Evolutionary conservation across 2,329 filamentous ascomycete genomes (phyloP), one percentile per base, ranked within the genome.

Genomic region (Nemania bipapillata): DNA sequence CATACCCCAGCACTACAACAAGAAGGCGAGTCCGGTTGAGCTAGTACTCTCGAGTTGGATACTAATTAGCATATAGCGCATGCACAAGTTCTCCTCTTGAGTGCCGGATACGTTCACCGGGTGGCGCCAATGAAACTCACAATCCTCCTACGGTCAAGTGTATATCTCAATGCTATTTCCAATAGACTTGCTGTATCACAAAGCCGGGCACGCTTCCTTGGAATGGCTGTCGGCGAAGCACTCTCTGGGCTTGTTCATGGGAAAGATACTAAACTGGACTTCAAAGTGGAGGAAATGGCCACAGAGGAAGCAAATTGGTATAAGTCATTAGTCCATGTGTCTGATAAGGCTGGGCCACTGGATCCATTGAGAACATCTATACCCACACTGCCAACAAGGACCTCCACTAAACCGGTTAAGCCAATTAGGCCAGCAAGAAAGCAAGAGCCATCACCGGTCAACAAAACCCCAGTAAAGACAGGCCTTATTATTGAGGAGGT

Each of bases 1-100:
- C 94, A 98, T 79, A 88, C 91, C 0, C 90, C 94, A 4, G 87
- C 92, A n/a, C 77, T 96, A 45, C 92, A 94, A 75, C 96, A 99
- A 85, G 93, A 98, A 86, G 91, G 93, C 92, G 81, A 74, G 80
- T 76, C n/a, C 12, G 17, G 4, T 9, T 1, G 15, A n/a, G 2
- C 22, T 26, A 0, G 4, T n/a, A 32, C n/a, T 15, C 47, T 7
- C 37, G 28, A n/a, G 3, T 6, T 24, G 0, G 26, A 35, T 7
- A 58, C 55, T 70, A 64, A 71, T 78, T 64, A 24, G 6, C 9
- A 40, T 42, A 32, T 59, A 96, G 93, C 90, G 28, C 91, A 94
- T 76, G 87, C 92, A 1, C 93, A 98, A 79, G 86, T 92, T 6
- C 81, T 97, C 2, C 87, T 97, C 0, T 83, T 98, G 2, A 85